Conservation (phyloP, 257 asterid genomes). For the Rauvolfia tetraphylla region DNA sequence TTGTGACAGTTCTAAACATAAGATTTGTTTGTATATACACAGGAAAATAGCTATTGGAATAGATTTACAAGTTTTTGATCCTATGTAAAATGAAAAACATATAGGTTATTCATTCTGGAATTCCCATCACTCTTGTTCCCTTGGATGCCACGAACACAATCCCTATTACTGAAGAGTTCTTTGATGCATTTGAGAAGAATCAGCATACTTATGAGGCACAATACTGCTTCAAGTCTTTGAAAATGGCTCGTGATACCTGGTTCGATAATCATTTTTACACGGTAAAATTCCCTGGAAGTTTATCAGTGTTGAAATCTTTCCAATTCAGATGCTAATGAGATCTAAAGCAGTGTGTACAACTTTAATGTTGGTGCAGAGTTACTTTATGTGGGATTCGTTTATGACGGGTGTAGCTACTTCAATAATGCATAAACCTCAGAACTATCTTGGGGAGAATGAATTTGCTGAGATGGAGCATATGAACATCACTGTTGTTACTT, state of each 20-base stretch:
- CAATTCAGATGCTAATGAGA: background rate
- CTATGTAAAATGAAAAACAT: background rate
- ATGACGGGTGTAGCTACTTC: slow-evolving; percentile 80
- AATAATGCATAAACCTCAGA: slow-evolving; percentile 47
- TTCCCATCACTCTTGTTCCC: slow-evolving; percentile 79
- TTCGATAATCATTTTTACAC: slow-evolving; percentile 50
- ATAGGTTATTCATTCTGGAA: slow-evolving; percentile 83
- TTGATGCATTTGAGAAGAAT: slow-evolving; percentile 54
- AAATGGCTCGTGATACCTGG: slow-evolving; percentile 72
- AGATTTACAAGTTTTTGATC: background rate
- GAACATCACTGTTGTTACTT: slow-evolving; percentile 75
- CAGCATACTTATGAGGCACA: slow-evolving; percentile 78
- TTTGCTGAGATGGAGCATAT: slow-evolving; percentile 80
- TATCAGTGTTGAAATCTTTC: background rate
- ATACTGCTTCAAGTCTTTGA: slow-evolving; percentile 75
- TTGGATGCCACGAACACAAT: slow-evolving; percentile 91
- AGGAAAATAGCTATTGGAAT: background rate
- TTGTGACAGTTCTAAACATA: background rate
- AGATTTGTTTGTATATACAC: no score
- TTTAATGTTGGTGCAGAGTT: slow-evolving; percentile 45
- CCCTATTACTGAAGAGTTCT: slow-evolving; percentile 50
- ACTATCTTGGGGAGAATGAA: slow-evolving; percentile 56
- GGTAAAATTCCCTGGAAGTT: slow-evolving; percentile 31
- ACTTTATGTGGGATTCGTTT: slow-evolving; percentile 89
- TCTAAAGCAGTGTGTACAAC: background rate